A percentile compares a stretch with the other conserved stretches of the same genome.
phyloP scores from a whole-genome alignment of 2,329 filamentous ascomycete species.

The Macrophomina phaseolina region DNA sequence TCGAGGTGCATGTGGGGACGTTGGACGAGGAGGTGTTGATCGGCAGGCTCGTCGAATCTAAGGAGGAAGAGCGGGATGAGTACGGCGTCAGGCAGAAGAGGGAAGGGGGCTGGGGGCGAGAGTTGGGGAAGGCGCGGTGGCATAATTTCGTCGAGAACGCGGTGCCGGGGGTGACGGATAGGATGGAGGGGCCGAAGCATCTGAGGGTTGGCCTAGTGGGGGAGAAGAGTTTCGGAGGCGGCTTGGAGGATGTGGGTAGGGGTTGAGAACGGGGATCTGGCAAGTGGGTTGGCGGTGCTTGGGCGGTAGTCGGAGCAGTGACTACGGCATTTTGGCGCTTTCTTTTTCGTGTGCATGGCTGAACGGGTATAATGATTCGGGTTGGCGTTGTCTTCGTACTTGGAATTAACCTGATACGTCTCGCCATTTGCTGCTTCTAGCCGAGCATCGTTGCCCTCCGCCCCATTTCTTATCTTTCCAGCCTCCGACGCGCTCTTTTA shows the following conservation, averaged over 20 bases:
- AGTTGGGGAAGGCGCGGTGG: constrained; percentile 31
- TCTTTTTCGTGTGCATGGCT: no score
- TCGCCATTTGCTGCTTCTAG: no score
- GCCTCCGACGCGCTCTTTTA: no score
- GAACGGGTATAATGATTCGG: no score
- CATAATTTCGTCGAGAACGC: constrained; percentile 37
- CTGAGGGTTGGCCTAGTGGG: constrained; percentile 27
- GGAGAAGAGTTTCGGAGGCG: constrained; percentile 32
- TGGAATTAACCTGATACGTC: no score
- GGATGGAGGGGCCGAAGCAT: constrained; percentile 34
- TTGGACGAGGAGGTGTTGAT: constrained; percentile 37
- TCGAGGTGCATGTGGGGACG: constrained; percentile 36
- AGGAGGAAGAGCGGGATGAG: constrained; percentile 34
- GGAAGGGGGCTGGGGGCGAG: constrained; percentile 33
- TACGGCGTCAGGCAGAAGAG: constrained; percentile 33
- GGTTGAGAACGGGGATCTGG: constrained; percentile 21
- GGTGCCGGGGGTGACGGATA: constrained; percentile 37
- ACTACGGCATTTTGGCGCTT: no score
- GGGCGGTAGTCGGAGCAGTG: no score
- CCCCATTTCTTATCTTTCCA: no score
- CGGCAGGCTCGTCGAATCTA: constrained; percentile 31
- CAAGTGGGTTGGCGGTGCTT: no score
- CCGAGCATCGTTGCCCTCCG: no score
- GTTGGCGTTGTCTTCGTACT: no score
- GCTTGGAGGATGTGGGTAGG: constrained; percentile 25